phyloP scores from a whole-genome alignment of 495 filamentous ascomycete genomes.

The Astrothelium macrocarpum region DNA sequence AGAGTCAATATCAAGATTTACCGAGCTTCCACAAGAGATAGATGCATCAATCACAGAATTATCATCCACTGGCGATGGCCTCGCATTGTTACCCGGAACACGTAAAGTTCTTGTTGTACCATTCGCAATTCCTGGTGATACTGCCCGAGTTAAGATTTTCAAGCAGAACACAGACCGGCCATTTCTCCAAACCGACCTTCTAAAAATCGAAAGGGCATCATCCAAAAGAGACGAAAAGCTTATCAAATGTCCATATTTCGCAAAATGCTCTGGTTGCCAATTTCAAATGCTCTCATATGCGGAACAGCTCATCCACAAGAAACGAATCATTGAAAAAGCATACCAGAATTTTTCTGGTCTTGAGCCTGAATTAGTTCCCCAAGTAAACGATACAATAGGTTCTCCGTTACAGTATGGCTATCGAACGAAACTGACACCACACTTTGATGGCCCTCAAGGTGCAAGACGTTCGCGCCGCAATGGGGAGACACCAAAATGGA shows the following conservation, averaged over 20 bases:
- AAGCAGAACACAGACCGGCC: slow-evolving; percentile 48
- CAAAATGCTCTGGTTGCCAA: slow-evolving; percentile 82
- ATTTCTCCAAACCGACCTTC: slow-evolving; percentile 69
- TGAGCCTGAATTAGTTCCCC: slow-evolving; percentile 62
- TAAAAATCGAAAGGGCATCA: slow-evolving; percentile 65
- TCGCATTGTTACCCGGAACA: slow-evolving; percentile 55
- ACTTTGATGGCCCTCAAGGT: slow-evolving; percentile 66
- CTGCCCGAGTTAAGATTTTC: slow-evolving; percentile 66
- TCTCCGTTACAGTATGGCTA: slow-evolving; percentile 87
- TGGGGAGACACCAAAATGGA: slow-evolving; percentile 35
- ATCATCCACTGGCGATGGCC: slow-evolving; percentile 83
- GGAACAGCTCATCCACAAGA: slow-evolving; percentile 77
- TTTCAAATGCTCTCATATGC: slow-evolving; percentile 93
- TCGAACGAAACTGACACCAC: slow-evolving; percentile 91
- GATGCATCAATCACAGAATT: slow-evolving; percentile 66
- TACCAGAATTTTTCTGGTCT: slow-evolving; percentile 84
- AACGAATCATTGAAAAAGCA: slow-evolving; percentile 77
- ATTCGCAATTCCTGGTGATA: slow-evolving; percentile 79
- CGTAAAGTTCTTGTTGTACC: slow-evolving; percentile 81
- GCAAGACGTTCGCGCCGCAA: slow-evolving; percentile 37
- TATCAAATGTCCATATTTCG: slow-evolving; percentile 77
- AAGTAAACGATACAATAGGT: slow-evolving; percentile 73
- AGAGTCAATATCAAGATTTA: slow-evolving; percentile 3
- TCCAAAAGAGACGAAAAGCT: slow-evolving; percentile 65
- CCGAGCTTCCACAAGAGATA: slow-evolving; percentile 60